A percentile compares a stretch with the other conserved stretches of the same genome.
Evolutionary conservation across 306 rosid genomes (phyloP).

Genomic region (Begonia masoniana): DNA sequence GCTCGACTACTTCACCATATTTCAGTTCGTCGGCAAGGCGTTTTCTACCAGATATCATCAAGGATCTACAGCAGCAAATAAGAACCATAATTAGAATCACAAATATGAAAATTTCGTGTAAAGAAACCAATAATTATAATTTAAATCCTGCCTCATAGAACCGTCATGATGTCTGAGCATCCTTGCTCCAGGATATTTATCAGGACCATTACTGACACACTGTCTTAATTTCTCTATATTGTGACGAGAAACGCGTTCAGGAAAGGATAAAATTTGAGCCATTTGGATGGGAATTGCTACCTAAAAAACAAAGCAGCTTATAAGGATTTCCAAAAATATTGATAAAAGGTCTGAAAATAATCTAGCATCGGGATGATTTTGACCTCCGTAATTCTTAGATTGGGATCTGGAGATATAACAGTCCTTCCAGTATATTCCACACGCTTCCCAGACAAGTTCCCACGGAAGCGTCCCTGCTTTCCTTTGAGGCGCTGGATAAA

Average conservation of each 20-base stretch:
- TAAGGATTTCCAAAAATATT: constrained; percentile 2
- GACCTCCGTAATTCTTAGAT: constrained; percentile 88
- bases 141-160: constrained; percentile 32
- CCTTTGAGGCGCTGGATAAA: constrained; percentile 91
- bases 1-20: constrained; percentile 77
- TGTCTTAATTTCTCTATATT: constrained; percentile 84
- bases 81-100: constrained; percentile 7
- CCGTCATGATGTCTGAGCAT: constrained; percentile 41
- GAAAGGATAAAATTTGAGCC: constrained; percentile 79
- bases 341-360: constrained; percentile 1
- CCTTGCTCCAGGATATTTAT: constrained; percentile 91
- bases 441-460: constrained; percentile 90
- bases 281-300: constrained; percentile 89
- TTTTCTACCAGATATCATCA: constrained; percentile 30
- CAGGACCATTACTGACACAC: constrained; percentile 78
- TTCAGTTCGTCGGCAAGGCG: constrained; percentile 58
- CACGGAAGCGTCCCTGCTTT: constrained; percentile 89
- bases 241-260: constrained; percentile 82
- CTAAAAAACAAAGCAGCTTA: constrained; percentile 27
- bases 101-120: constrained; percentile 6
- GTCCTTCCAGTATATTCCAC: constrained; percentile 90
- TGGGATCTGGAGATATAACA: constrained; percentile 96
- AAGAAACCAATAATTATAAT: constrained; percentile 3
- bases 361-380: constrained; percentile 11
- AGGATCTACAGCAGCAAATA: constrained; percentile 33